phyloP scores from a whole-genome alignment of 1,139 yeast species.

The Candida neerlandica region DNA sequence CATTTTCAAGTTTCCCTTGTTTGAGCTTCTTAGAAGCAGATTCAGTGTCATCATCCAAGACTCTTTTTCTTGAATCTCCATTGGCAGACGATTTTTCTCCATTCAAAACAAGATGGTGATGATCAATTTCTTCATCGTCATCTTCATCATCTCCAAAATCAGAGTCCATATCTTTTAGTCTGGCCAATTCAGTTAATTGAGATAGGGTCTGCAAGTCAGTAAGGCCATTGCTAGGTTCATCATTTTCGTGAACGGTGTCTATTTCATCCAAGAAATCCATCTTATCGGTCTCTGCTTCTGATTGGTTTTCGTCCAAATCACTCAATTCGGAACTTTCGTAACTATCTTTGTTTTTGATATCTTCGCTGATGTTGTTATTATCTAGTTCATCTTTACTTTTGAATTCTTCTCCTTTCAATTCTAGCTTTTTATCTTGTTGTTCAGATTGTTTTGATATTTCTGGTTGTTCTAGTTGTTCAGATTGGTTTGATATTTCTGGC shows the following conservation, averaged over 20 bases:
- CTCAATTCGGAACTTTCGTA: conserved; percentile 52
- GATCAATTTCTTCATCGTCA: conserved; percentile 6
- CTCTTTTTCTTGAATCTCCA: conserved; percentile 1
- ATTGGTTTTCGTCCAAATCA: conserved; percentile 64
- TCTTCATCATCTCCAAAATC: conserved; percentile 20
- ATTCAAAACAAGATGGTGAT: conserved; percentile 2
- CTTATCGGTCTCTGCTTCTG: conserved; percentile 81
- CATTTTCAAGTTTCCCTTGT: conserved; percentile 10
- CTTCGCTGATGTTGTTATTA: conserved; percentile 2
- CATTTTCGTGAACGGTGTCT: conserved; percentile 10
- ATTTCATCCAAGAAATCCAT: conserved; percentile 57
- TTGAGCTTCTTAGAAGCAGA: conserved; percentile 10
- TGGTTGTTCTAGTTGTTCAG: conserved; percentile 3
- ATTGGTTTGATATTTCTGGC: neutral
- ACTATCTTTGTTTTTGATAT: conserved; percentile 20
- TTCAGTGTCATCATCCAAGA: conserved; percentile 3
- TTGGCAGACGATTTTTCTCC: conserved; percentile 9
- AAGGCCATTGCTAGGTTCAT: conserved; percentile 16
- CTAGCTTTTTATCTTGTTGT: conserved; percentile 3
- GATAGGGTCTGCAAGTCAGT: conserved; percentile 46
- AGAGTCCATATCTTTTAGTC: conserved; percentile 42
- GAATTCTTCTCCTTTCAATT: neutral
- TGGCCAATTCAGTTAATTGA: conserved; percentile 43
- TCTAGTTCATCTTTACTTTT: conserved; percentile 1
- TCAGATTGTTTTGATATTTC: neutral